These are phyloP conservation scores for Mychonastes homosphaera DNA, from an alignment of 139 green algal species.

Conservation along the genomic window DNA sequence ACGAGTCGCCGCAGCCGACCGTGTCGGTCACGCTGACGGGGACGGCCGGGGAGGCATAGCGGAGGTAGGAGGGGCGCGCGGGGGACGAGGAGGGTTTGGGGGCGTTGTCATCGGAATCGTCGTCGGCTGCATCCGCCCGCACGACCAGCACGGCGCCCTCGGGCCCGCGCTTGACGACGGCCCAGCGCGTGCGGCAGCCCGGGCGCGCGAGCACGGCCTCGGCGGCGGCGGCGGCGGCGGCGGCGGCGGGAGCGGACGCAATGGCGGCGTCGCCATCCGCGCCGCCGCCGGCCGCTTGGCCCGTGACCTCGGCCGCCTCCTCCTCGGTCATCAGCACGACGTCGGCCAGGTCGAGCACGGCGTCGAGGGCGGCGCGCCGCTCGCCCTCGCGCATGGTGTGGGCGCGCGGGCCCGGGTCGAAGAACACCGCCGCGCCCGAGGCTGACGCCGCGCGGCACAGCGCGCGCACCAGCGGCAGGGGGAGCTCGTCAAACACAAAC, in stretches of 20 bases:
- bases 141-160: conserved; percentile 63
- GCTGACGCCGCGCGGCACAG: conserved; percentile 32
- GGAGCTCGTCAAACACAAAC: conserved; percentile 91
- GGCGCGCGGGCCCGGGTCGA: conserved; percentile 76
- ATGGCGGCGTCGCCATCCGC: too few species aligned
- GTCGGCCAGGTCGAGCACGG: conserved; percentile 50
- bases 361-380: conserved; percentile 41
- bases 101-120: background rate
- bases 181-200: conserved; percentile 47
- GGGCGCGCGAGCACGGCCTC: conserved; percentile 42
- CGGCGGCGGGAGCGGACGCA: too few species aligned
- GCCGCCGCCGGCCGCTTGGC: too few species aligned
- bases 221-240: conserved; percentile 46
- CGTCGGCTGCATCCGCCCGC: too few species aligned
- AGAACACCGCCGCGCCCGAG: conserved; percentile 67
- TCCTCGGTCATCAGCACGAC: conserved; percentile 86
- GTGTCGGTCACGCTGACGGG: conserved; percentile 86
- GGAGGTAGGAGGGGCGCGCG: too few species aligned
- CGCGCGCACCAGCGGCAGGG: conserved; percentile 41
- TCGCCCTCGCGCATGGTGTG: conserved; percentile 49
- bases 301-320: conserved; percentile 67
- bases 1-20: conserved; percentile 92
- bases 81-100: background rate
- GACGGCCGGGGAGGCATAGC: background rate
- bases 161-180: conserved; percentile 70